Base-by-base conservation (phyloP, 75 land plant genomes). In the Cryptomeria japonica region DNA sequence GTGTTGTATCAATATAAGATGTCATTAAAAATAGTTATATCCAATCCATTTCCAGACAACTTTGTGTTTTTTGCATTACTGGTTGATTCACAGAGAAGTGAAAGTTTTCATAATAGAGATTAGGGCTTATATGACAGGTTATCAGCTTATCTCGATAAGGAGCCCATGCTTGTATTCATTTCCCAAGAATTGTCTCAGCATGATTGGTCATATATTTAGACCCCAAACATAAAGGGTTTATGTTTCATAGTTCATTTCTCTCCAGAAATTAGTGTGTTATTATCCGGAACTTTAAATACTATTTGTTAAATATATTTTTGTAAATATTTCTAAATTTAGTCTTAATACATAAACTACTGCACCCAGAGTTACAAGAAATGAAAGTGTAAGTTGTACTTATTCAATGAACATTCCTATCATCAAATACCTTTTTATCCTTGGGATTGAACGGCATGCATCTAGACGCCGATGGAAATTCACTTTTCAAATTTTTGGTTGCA, bases 391-490 rank as follows among this genome's bases (percentile, higher is more conserved):
- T 80, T 41, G 46, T 80, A 47, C 46, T 80, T 28, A 80, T 42
- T 42, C 47, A 80, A 36, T 41, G 13, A 80, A 39, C 7, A 16
- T 41, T 25, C n/a, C 41, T 6, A 22, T 80, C 31, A 8, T 80
- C 46, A 41, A 49, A 51, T 92, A 92, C 93, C 92, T 90, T 93
- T 36, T 86, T 87, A 34, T 84, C 90, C 22, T 80, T 73, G 80
- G 83, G 87, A 87, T 84, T 90, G 83, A 75, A 96, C 44, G 92
- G 79, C 15, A 87, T 93, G 73, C 96, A 97, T 84, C 98, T 95
- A 61, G 97, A 93, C 84, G 96, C 93, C 85, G 95, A 91, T 22
- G 90, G 89, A 44, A 91, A 87, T 79, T 93, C 95, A 80, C 89
- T 64, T 90, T 90, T 83, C 89, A 78, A 83, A 75, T 92, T 89